Base-by-base conservation (phyloP, 306 rosid species). In the Prunus davidiana region DNA sequence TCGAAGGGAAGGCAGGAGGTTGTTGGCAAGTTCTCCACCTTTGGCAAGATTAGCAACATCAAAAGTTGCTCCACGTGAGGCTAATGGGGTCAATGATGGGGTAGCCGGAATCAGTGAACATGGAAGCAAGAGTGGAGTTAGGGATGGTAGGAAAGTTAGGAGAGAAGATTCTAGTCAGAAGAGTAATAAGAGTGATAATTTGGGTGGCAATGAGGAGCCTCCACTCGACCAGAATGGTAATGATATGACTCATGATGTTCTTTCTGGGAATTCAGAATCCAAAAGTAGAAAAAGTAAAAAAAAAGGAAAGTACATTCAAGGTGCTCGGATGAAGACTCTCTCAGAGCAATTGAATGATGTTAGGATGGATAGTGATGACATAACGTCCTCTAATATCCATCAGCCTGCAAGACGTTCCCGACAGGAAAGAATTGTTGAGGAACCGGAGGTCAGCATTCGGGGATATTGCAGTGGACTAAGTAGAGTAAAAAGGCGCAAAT, bases 291-390 rank as follows among this genome's bases (percentile, higher is more conserved):
- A 56, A 85, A 84, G 86, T 72, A 90, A 78, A 72, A 92, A 87
- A 50, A 87, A 84, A 86, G 97, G 91, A 41, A 96, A 91, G 83
- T 87, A 82, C 78, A 82, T 85, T 71, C 87, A 68, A 72, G 85
- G 80, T 80, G 83, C 61, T 85, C 92, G 74, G 13, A 81, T 63
- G 43, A 92, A 89, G 88, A 92, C 93, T 82, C 93, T 92, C 28
- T 89, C 96, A 24, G 96, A 91, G 74, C 93, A 91, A 77, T 85
- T 88, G 84, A 81, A 83, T 68, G 92, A 85, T 57, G 82, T 84
- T 83, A 88, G 85, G 19, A 79, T 87, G 88, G 96, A 90, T 64
- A 82, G 93, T 76, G 98, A 96, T 84, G 99, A 86, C 75, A 83
- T 92, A 63, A 89, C 89, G 51, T 95, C 96, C 47, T 89, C 96